Percentiles rank a stretch among this genome's conserved stretches.
Conservation (phyloP, 2,329 filamentous ascomycete species). For the Pseudocercospora vitis region DNA sequence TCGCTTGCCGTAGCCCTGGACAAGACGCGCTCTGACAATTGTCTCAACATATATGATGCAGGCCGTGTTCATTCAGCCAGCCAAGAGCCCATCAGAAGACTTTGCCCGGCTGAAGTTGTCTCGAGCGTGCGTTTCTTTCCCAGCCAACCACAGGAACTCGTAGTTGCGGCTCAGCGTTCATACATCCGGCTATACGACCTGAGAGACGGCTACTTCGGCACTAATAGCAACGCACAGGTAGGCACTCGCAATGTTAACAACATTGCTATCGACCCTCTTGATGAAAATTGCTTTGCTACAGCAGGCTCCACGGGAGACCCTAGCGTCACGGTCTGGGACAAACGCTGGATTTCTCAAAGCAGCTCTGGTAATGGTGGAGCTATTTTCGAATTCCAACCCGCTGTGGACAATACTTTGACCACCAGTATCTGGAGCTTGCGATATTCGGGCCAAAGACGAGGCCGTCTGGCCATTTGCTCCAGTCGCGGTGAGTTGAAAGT, state of each 20-base stretch:
- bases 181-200: constrained; percentile 77
- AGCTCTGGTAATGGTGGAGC: constrained; percentile 54
- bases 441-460: constrained; percentile 59
- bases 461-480: constrained; percentile 59
- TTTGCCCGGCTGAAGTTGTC: constrained; percentile 66
- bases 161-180: constrained; percentile 73
- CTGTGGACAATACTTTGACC: constrained; percentile 50
- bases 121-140: constrained; percentile 82
- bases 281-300: constrained; percentile 82
- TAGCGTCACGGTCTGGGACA: constrained; percentile 75
- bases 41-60: constrained; percentile 80
- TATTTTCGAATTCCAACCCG: constrained; percentile 59
- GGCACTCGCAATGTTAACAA: constrained; percentile 63
- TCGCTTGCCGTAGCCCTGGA: constrained; percentile 77
- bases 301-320: constrained; percentile 71
- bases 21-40: constrained; percentile 76
- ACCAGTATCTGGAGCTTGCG: constrained; percentile 62
- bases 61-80: constrained; percentile 57
- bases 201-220: constrained; percentile 45
- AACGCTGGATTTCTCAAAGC: constrained; percentile 50
- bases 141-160: constrained; percentile 70
- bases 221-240: constrained; percentile 42
- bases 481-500: constrained; percentile 59
- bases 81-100: constrained; percentile 55
- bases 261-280: constrained; percentile 73